Evolutionary conservation across 2,329 filamentous ascomycete genomes (phyloP).

Genomic region (Aspergillus calidoustus): DNA sequence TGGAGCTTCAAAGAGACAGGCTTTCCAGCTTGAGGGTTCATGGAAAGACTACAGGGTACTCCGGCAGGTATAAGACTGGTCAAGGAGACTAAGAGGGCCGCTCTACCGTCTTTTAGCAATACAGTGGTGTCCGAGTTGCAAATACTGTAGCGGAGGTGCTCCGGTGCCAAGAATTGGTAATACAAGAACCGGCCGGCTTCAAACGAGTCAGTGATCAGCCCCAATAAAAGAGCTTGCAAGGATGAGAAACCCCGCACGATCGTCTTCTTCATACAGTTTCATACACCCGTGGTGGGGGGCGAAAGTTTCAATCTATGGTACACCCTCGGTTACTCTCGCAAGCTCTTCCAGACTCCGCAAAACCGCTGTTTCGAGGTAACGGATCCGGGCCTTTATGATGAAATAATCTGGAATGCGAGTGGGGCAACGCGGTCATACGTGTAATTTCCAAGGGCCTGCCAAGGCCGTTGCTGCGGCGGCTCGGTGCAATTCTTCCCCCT

Average conservation of each 20-base stretch:
- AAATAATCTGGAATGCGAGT: not conserved
- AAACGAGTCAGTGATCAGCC: not conserved
- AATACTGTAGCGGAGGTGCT: not conserved
- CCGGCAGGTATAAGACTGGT: not conserved
- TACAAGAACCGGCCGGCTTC: not conserved
- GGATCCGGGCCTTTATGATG: not conserved
- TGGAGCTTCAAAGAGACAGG: not conserved
- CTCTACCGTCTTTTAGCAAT: not conserved
- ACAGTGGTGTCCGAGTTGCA: not conserved
- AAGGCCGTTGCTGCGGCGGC: not conserved
- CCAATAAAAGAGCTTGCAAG: not conserved
- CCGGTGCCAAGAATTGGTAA: not conserved
- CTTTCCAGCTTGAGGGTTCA: not conserved
- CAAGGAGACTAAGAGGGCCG: not conserved
- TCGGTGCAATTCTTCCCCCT: conserved; percentile 7
- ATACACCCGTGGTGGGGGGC: not conserved
- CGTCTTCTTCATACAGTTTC: not conserved
- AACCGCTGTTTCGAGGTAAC: not conserved
- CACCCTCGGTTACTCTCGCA: conserved; percentile 1
- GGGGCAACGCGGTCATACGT: not conserved
- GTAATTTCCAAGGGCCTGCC: conserved; percentile 1
- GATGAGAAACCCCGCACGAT: conserved; percentile 4
- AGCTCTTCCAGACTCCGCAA: not conserved
- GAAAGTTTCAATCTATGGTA: not conserved
- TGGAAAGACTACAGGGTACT: not conserved